phyloP scores from a whole-genome alignment of 108 stramenopile genomes.

The Cyclotella kingstonii region DNA sequence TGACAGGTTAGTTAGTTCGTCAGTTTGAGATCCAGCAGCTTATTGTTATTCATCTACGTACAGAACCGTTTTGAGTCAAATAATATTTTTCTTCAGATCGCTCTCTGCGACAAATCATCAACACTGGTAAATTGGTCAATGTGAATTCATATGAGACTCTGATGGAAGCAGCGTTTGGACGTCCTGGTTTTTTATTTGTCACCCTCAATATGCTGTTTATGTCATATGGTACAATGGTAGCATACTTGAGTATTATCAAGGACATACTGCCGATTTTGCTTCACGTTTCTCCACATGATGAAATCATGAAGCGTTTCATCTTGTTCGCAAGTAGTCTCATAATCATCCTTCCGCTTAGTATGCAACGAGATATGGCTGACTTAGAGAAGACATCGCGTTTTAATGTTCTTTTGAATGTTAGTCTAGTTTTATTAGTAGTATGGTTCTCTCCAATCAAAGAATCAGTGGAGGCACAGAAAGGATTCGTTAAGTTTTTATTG shows the following conservation, averaged over 20 bases:
- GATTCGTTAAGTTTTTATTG: slow-evolving; percentile 27
- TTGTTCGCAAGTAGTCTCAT: slow-evolving; percentile 27
- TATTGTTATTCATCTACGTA: neutral
- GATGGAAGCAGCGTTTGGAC: slow-evolving; percentile 75
- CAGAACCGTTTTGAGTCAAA: neutral
- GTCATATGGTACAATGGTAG: slow-evolving; percentile 40
- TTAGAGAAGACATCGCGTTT: slow-evolving; percentile 57
- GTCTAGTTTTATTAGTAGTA: slow-evolving; percentile 56
- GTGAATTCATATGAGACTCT: slow-evolving; percentile 69
- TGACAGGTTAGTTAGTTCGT: slow-evolving; percentile 34
- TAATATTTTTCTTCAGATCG: slow-evolving; percentile 4
- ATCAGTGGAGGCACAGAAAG: slow-evolving; percentile 22
- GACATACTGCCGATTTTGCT: slow-evolving; percentile 39
- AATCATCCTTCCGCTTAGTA: slow-evolving; percentile 39
- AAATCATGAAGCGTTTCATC: slow-evolving; percentile 21
- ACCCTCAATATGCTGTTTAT: slow-evolving; percentile 37
- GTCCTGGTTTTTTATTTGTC: slow-evolving; percentile 62
- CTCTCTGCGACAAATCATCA: slow-evolving; percentile 33
- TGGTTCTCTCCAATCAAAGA: slow-evolving; percentile 37
- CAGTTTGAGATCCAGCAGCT: neutral
- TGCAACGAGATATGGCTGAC: slow-evolving; percentile 49
- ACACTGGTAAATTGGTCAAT: slow-evolving; percentile 27
- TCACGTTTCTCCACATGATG: slow-evolving; percentile 15
- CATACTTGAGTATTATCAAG: slow-evolving; percentile 44
- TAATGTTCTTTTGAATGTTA: slow-evolving; percentile 59